These are phyloP conservation scores for Parachlorella kessleri DNA, from an alignment of 139 green algal species.

Conservation along the genomic window DNA sequence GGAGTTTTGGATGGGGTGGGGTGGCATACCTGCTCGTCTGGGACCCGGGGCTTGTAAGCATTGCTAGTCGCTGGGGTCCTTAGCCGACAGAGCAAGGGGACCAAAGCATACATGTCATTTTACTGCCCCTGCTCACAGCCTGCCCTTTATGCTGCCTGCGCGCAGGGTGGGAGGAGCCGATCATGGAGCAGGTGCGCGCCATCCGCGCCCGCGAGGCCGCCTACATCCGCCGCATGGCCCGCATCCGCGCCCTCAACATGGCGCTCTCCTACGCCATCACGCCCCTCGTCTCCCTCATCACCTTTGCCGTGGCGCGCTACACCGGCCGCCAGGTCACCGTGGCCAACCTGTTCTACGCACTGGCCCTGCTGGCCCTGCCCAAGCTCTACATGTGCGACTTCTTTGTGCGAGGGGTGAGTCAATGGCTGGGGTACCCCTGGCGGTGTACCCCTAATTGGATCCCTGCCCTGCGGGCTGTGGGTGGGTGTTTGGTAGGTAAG, in stretches of 20 bases:
- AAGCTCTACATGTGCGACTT: slow-evolving; percentile 70
- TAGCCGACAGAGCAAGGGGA: no score
- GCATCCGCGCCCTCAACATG: slow-evolving; percentile 73
- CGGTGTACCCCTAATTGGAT: no score
- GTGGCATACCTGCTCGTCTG: no score
- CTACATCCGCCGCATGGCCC: slow-evolving; percentile 53
- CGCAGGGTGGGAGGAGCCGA: slow-evolving; percentile 62
- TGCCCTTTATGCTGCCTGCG: no score
- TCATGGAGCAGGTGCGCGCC: slow-evolving; percentile 41
- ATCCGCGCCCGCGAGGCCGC: slow-evolving; percentile 52
- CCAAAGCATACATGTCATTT: no score
- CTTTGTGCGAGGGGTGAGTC: slow-evolving; percentile 53
- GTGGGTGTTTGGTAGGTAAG: no score
- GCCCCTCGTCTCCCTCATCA: slow-evolving; percentile 68
- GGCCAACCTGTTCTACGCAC: slow-evolving; percentile 70
- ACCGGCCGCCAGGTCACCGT: slow-evolving; percentile 50
- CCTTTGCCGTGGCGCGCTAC: slow-evolving; percentile 62
- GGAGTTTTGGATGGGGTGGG: no score
- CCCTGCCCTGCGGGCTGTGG: no score
- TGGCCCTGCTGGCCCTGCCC: slow-evolving; percentile 63
- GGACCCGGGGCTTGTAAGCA: no score
- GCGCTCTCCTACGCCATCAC: slow-evolving; percentile 70
- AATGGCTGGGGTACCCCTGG: no score
- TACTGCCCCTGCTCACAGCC: no score
- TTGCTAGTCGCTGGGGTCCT: no score